Percentiles rank a stretch among this genome's conserved stretches.
These are phyloP conservation scores for Mycosphaerella arachidis DNA, from an alignment of 2,329 filamentous ascomycete species.

Conservation along the genomic window DNA sequence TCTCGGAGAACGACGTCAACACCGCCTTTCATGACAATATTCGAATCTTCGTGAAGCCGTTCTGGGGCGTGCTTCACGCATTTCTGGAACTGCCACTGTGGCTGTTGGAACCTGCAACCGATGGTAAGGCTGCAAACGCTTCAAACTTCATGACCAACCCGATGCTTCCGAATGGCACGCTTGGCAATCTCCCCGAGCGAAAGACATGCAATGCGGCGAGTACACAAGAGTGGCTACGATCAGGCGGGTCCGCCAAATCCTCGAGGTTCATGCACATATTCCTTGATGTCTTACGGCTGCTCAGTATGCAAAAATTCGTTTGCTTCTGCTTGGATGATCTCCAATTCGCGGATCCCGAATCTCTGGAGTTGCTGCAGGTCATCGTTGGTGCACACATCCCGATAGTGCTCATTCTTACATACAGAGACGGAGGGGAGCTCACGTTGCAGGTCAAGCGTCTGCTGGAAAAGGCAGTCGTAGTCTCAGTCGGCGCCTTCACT, in stretches of 20 bases:
- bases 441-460: slow-evolving; percentile 36
- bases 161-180: slow-evolving; percentile 8
- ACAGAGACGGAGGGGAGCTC: slow-evolving; percentile 39
- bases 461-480: slow-evolving; percentile 53
- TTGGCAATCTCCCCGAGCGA: slow-evolving; percentile 12
- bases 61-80: slow-evolving; percentile 54
- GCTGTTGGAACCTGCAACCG: slow-evolving; percentile 35
- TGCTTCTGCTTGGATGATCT: slow-evolving; percentile 86
- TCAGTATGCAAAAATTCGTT: slow-evolving; percentile 79
- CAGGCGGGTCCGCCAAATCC: slow-evolving; percentile 45
- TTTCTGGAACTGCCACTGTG: slow-evolving; percentile 67
- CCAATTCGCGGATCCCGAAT: slow-evolving; percentile 86
- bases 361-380: slow-evolving; percentile 73
- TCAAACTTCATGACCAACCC: slow-evolving; percentile 4
- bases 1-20: slow-evolving; percentile 59
- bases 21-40: slow-evolving; percentile 59
- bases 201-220: slow-evolving; percentile 35
- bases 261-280: slow-evolving; percentile 83
- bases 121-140: slow-evolving; percentile 16
- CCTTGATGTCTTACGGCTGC: slow-evolving; percentile 75
- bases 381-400: slow-evolving; percentile 75
- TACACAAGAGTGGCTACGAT: slow-evolving; percentile 41
- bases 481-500: slow-evolving; percentile 67
- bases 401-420: slow-evolving; percentile 75
- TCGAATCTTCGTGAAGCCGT: slow-evolving; percentile 51